Base-by-base conservation (phyloP, 2,329 filamentous ascomycete genomes). In the Ophiostoma novo-ulmi region DNA sequence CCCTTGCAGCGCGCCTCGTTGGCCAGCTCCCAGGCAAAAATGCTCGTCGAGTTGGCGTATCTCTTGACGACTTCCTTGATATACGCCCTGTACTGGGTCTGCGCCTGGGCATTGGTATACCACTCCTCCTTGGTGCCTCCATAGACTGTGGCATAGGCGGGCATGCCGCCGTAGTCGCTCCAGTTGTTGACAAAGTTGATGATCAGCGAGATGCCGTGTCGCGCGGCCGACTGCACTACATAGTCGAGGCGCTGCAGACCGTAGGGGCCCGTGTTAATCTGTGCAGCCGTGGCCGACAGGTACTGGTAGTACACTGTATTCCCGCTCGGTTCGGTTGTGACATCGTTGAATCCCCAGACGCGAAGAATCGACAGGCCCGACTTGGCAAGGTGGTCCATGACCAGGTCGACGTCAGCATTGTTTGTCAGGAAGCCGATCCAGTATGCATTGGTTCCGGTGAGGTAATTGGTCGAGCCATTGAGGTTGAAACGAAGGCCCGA, bases 101-200 rank as follows among this genome's bases (percentile, higher is more conserved):
- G 84, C 7, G 81, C 82, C 2, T 75, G 75, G 3, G 78, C 72
- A 71, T 84, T 82, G 39, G 81, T 84, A 77, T 87, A 89, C 81
- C 85, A 89, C 11, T 78, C 77, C 36, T 82, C 80, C 71, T 85
- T 81, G 70, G 77, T 79, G 31, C 83, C 84, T 52, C 85, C 86
- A 70, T 85, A 88, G 1, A 83, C 85, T 13, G 77, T 80, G 64
- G 83, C 82, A 74, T 89, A 89, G 1, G 85, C 84, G 13, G 81
- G 80, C 79, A 89, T 89, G 67, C 88, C 88, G 38, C 73, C 88
- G 63, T 89, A 90, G 75, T 91, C 89, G 65, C 81, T 81, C 88
- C 88, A 91, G 79, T 91, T 87, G 79, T 91, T 91, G 70, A 90
- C 86, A 63, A 90, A 87, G 74, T 87, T 85, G 76, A 89, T 84